Evolutionary conservation across 768 basidiomycete genomes (phyloP).

Genomic region (Macrocybe gigantea): DNA sequence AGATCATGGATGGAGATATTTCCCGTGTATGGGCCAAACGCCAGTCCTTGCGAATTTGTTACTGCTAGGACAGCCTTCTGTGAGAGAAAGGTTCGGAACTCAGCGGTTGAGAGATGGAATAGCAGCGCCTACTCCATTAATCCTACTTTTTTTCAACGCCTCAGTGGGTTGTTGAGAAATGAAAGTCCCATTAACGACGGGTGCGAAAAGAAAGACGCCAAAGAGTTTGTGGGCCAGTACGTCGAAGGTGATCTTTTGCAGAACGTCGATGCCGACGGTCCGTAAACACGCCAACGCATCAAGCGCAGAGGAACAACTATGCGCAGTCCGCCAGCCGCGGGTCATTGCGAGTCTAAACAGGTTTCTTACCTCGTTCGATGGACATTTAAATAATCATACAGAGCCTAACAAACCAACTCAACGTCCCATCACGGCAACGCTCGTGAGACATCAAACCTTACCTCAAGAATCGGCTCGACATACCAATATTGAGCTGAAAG

Average conservation of each 20-base stretch:
- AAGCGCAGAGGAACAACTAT: conserved; percentile 24
- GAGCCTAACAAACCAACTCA: background rate
- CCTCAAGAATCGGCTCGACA: conserved; percentile 30
- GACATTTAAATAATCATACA: background rate
- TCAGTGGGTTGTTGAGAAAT: conserved; percentile 33
- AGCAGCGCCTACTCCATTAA: conserved; percentile 43
- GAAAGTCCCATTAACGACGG: conserved; percentile 41
- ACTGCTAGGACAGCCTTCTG: too few species aligned
- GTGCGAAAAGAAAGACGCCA: conserved; percentile 29
- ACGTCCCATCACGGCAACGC: background rate
- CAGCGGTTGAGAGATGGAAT: too few species aligned
- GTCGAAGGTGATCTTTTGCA: conserved; percentile 25
- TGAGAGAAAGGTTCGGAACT: too few species aligned
- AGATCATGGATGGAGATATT: conserved; percentile 25
- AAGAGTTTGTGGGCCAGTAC: conserved; percentile 24
- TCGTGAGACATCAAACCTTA: conserved; percentile 7
- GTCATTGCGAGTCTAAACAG: background rate
- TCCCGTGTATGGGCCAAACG: too few species aligned
- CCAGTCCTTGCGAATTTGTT: too few species aligned
- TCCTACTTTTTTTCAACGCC: conserved; percentile 23
- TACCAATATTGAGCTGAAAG: conserved; percentile 39
- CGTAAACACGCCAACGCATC: conserved; percentile 36
- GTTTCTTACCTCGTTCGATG: background rate
- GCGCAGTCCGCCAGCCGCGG: background rate
- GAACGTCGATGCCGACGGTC: conserved; percentile 16